Evolutionary conservation across 495 filamentous ascomycete genomes (phyloP).

Genomic region (Immersiella caudata): DNA sequence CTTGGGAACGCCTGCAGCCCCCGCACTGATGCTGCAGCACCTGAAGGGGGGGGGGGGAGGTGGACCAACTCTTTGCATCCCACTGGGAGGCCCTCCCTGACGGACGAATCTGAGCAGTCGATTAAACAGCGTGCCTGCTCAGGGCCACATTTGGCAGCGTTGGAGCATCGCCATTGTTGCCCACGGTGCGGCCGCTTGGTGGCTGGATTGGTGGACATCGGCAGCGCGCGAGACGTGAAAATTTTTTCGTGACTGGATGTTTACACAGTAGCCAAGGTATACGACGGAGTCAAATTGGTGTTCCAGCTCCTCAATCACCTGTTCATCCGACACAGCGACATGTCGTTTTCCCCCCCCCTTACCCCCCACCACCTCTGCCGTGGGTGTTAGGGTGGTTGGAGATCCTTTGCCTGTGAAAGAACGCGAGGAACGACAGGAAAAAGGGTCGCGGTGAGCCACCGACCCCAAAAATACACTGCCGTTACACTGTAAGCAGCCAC

Average conservation of each 20-base stretch:
- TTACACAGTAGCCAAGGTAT: neutral
- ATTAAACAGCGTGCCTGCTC: neutral
- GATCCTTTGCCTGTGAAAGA: neutral
- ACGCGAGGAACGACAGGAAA: neutral
- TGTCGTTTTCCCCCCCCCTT: constrained; percentile 9
- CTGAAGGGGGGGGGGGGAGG: neutral
- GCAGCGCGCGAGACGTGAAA: neutral
- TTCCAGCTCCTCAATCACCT: constrained; percentile 15
- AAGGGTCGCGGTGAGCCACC: neutral
- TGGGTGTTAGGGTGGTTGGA: neutral
- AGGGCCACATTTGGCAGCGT: neutral
- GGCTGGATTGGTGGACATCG: constrained; percentile 10
- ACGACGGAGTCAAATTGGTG: neutral
- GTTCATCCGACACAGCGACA: constrained; percentile 13
- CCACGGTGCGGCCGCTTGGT: neutral
- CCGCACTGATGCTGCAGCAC: constrained; percentile 1
- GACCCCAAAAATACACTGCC: neutral
- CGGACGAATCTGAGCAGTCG: neutral
- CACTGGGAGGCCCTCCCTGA: neutral
- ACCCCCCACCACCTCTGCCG: constrained; percentile 6
- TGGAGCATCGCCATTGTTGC: neutral
- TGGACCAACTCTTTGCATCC: neutral
- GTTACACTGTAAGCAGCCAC: neutral
- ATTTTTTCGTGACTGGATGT: neutral
- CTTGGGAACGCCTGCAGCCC: constrained; percentile 6